Evolutionary conservation across 306 rosid genomes (phyloP).

Genomic region (Citrullus amarus): DNA sequence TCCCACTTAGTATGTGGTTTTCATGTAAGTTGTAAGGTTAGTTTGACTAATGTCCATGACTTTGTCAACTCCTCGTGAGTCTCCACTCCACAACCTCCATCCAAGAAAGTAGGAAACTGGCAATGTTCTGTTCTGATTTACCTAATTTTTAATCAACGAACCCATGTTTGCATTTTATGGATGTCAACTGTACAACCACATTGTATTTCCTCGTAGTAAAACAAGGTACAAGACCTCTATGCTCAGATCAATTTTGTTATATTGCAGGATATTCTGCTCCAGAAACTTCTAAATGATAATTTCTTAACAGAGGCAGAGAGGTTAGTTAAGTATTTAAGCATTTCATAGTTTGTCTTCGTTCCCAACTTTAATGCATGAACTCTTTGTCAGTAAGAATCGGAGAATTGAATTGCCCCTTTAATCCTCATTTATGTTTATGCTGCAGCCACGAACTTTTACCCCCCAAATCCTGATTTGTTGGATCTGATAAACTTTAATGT

Average conservation of each 20-base stretch:
- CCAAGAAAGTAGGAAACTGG: not conserved
- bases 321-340: conserved; percentile 28
- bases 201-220: not conserved
- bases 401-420: not conserved
- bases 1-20: not conserved
- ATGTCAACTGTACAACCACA: not conserved
- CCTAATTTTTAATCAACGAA: not conserved
- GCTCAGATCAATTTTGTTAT: conserved; percentile 10
- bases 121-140: not conserved
- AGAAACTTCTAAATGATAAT: conserved; percentile 49
- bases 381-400: not conserved
- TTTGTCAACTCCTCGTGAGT: not conserved
- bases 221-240: not conserved
- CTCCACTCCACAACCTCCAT: not conserved
- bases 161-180: not conserved
- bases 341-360: not conserved
- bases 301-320: conserved; percentile 75
- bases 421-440: not conserved
- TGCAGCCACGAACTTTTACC: not conserved
- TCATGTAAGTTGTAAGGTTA: not conserved
- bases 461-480: not conserved
- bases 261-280: conserved; percentile 77
- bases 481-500: conserved; percentile 18
- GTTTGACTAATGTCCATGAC: not conserved
- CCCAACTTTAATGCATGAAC: not conserved